Conservation (phyloP, 2,329 filamentous ascomycete species). For the Cladophialophora carrionii region DNA sequence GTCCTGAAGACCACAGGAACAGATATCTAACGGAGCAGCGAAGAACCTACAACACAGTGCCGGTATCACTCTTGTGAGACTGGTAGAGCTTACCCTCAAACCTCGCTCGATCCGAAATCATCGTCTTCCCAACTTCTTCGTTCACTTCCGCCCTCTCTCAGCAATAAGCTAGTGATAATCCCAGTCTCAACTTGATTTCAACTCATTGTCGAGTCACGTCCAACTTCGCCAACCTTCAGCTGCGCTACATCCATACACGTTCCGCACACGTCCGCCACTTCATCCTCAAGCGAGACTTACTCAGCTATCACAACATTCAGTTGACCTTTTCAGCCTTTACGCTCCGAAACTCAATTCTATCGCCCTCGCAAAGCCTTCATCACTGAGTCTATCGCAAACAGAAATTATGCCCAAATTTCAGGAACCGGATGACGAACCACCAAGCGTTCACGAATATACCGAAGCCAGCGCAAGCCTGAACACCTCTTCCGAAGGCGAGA, state of each 20-base stretch:
- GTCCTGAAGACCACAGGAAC: neutral
- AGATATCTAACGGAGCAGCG: neutral
- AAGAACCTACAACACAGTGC: neutral
- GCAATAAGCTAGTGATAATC: neutral
- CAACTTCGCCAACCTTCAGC: neutral
- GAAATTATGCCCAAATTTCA: neutral
- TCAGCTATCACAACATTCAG: too few species aligned
- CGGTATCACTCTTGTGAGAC: neutral
- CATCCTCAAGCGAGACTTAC: too few species aligned
- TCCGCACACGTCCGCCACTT: neutral
- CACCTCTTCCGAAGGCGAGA: neutral
- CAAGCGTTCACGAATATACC: neutral
- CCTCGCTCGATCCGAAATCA: neutral
- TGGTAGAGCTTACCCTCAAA: neutral
- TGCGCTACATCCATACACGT: neutral
- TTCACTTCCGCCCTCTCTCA: neutral
- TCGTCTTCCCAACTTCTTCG: neutral
- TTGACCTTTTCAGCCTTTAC: too few species aligned
- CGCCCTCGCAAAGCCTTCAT: neutral
- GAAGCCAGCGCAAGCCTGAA: neutral
- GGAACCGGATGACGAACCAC: neutral
- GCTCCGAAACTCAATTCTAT: neutral
- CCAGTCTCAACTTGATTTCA: neutral
- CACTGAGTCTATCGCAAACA: neutral
- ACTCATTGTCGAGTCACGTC: neutral